These are phyloP conservation scores for Cubamyces lactineus DNA, from an alignment of 768 basidiomycete species.

Conservation along the genomic window DNA sequence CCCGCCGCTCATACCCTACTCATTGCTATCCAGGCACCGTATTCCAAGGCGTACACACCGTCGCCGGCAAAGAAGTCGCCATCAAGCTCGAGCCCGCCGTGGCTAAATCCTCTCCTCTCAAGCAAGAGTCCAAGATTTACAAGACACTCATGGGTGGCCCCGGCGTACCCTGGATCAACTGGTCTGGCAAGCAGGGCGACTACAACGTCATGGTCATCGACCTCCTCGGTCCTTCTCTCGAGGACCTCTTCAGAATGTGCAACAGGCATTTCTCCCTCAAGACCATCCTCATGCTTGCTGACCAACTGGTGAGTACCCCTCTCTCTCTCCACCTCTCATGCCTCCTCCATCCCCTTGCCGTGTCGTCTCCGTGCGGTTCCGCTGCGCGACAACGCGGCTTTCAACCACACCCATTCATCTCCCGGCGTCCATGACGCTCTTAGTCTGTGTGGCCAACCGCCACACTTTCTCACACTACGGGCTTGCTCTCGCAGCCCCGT, in stretches of 20 bases:
- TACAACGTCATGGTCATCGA: constrained; percentile 99
- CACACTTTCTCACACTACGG: constrained; percentile 3
- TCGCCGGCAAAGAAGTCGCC: constrained; percentile 83
- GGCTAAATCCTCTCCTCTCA: constrained; percentile 62
- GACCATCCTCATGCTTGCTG: constrained; percentile 90
- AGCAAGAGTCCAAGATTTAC: constrained; percentile 91
- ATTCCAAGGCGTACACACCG: constrained; percentile 75
- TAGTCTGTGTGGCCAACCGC: background rate
- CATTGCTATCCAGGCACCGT: constrained; percentile 58
- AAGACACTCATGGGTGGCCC: constrained; percentile 88
- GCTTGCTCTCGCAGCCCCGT: background rate
- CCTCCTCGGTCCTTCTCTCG: constrained; percentile 87
- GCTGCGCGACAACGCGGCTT: constrained; percentile 8
- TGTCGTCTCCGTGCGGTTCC: background rate
- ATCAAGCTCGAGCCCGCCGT: constrained; percentile 79
- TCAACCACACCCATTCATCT: background rate
- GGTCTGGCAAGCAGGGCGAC: constrained; percentile 88
- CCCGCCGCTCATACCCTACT: background rate
- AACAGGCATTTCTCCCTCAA: constrained; percentile 93
- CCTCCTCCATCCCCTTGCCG: background rate
- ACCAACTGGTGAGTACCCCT: constrained; percentile 77
- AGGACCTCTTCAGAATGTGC: constrained; percentile 86
- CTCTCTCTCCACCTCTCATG: background rate
- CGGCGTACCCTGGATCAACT: constrained; percentile 91
- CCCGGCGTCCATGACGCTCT: constrained; percentile 11